Percentiles rank a stretch among this genome's conserved stretches.
Evolutionary conservation across 2,329 filamentous ascomycete species (phyloP).

Genomic region (Nothophoma quercina): DNA sequence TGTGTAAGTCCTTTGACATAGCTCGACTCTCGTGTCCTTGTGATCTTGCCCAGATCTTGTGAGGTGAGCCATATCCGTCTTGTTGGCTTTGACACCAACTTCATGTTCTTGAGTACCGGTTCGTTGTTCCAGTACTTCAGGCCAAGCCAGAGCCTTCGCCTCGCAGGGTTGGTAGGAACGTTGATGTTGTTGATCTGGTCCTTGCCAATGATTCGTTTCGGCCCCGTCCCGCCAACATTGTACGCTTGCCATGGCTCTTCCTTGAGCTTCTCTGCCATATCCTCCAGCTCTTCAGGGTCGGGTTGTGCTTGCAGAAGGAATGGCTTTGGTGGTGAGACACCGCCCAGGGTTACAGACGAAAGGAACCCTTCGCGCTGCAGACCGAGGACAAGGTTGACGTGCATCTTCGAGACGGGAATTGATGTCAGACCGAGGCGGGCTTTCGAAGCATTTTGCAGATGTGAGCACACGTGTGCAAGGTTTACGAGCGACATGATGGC

Average conservation of each 20-base stretch:
- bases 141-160: slow-evolving; percentile 82
- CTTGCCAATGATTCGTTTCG: slow-evolving; percentile 25
- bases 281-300: slow-evolving; percentile 36
- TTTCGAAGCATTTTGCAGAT: slow-evolving; percentile 87
- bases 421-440: slow-evolving; percentile 87
- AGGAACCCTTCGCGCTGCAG: slow-evolving; percentile 86
- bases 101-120: slow-evolving; percentile 75
- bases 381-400: slow-evolving; percentile 76
- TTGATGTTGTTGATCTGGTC: slow-evolving; percentile 34
- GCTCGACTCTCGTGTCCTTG: slow-evolving; percentile 70
- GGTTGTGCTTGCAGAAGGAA: slow-evolving; percentile 43
- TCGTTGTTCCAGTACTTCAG: slow-evolving; percentile 88
- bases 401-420: slow-evolving; percentile 79
- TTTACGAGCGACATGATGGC: slow-evolving; percentile 73
- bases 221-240: slow-evolving; percentile 16
- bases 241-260: slow-evolving; percentile 53
- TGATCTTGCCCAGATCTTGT: slow-evolving; percentile 68
- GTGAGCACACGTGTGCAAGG: slow-evolving; percentile 83
- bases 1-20: slow-evolving; percentile 75
- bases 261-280: slow-evolving; percentile 43
- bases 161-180: slow-evolving; percentile 69
- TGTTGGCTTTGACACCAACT: slow-evolving; percentile 75
- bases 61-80: slow-evolving; percentile 73
- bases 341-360: slow-evolving; percentile 77
- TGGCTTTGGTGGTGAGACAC: slow-evolving; percentile 60